Evolutionary conservation across 2,329 filamentous ascomycete genomes (phyloP).

Genomic region (Colletotrichum musicola): DNA sequence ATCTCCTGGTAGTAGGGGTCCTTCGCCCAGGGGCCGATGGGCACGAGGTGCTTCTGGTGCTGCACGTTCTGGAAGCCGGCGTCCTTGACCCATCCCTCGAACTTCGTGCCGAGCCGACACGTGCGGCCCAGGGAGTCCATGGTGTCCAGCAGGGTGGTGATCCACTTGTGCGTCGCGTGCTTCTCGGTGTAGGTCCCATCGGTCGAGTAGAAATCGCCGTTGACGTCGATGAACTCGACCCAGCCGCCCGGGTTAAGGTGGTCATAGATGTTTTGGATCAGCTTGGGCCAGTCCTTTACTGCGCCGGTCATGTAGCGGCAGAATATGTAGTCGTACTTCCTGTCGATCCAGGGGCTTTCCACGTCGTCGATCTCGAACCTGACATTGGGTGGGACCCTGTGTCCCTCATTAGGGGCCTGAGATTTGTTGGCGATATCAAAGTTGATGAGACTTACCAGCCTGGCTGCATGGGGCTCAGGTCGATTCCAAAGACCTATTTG

Average conservation of each 20-base stretch:
- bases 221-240: conserved; percentile 43
- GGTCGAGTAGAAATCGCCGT: conserved; percentile 39
- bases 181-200: conserved; percentile 40
- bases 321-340: conserved; percentile 50
- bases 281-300: conserved; percentile 18
- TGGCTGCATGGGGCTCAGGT: conserved; percentile 24
- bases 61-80: too few species aligned
- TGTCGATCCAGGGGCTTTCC: conserved; percentile 59
- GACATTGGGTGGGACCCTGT: conserved; percentile 71
- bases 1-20: too few species aligned
- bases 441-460: conserved; percentile 2
- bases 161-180: conserved; percentile 36
- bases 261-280: conserved; percentile 7
- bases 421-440: too few species aligned
- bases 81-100: too few species aligned
- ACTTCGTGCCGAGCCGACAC: too few species aligned
- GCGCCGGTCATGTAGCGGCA: conserved; percentile 13
- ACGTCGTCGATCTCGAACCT: conserved; percentile 76
- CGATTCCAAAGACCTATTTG: conserved; percentile 12
- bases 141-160: background rate
- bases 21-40: too few species aligned
- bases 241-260: conserved; percentile 51
- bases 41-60: too few species aligned
- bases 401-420: background rate
- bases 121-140: too few species aligned